phyloP scores from a whole-genome alignment of 1,139 yeast species.

The Pichia sp. region DNA sequence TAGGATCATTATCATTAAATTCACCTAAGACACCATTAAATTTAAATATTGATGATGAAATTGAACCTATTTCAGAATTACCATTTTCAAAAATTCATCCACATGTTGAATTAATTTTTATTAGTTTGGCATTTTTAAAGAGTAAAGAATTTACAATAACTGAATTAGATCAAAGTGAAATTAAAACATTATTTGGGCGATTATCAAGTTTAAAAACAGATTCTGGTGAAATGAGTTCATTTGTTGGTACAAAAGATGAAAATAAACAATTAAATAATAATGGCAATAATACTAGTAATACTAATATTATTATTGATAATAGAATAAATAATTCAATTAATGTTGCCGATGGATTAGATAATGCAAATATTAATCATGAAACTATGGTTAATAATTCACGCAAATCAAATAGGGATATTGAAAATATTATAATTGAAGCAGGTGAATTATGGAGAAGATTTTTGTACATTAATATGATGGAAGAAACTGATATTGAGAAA shows the following conservation, averaged over 20 bases:
- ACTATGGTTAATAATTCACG: slow-evolving; percentile 4
- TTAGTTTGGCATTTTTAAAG: slow-evolving; percentile 72
- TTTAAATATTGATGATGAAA: slow-evolving; percentile 12
- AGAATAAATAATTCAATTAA: too few species aligned
- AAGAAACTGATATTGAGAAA: slow-evolving; percentile 27
- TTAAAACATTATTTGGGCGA: slow-evolving; percentile 67
- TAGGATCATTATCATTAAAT: slow-evolving; percentile 16
- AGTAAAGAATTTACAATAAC: slow-evolving; percentile 71
- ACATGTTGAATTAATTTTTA: slow-evolving; percentile 69
- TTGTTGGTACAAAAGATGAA: slow-evolving; percentile 22
- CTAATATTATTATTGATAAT: background rate
- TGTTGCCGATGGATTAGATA: too few species aligned
- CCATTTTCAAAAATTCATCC: slow-evolving; percentile 70
- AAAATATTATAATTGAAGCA: slow-evolving; percentile 66
- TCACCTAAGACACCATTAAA: slow-evolving; percentile 11
- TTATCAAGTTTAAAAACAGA: slow-evolving; percentile 30
- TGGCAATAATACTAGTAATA: background rate
- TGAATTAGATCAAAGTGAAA: slow-evolving; percentile 87
- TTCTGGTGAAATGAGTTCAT: slow-evolving; percentile 28
- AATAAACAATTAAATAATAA: background rate
- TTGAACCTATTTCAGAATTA: slow-evolving; percentile 28
- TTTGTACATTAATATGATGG: slow-evolving; percentile 67
- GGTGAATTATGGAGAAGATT: slow-evolving; percentile 88
- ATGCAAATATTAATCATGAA: background rate
- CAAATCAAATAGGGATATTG: slow-evolving; percentile 44